These are phyloP conservation scores for Emmonsia crescens DNA, from an alignment of 2,329 filamentous ascomycete genomes.

Conservation along the genomic window DNA sequence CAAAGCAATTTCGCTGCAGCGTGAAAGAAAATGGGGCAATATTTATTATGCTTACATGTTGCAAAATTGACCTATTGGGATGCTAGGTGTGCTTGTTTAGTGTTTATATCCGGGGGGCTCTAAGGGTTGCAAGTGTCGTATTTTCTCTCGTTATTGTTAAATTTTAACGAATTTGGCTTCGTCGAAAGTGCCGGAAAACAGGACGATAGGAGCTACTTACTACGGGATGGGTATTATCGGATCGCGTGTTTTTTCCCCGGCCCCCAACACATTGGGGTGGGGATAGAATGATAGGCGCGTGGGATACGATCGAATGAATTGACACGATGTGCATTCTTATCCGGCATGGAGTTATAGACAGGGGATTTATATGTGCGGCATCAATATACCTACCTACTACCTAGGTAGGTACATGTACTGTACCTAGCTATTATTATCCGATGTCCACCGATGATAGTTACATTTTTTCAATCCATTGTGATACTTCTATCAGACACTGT, in stretches of 20 bases:
- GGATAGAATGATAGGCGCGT: neutral
- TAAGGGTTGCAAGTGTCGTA: neutral
- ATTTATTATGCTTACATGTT: neutral
- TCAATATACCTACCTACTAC: too few relatives aligned
- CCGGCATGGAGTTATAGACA: too few relatives aligned
- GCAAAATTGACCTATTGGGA: neutral
- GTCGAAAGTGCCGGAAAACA: neutral
- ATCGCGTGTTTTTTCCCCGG: neutral
- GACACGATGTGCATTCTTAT: neutral
- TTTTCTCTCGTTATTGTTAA: neutral
- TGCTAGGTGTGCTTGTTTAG: neutral
- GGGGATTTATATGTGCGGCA: too few relatives aligned
- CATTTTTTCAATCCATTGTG: neutral
- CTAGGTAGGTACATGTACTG: too few relatives aligned
- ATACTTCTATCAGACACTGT: neutral
- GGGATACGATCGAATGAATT: neutral
- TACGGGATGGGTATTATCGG: neutral
- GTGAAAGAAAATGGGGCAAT: neutral
- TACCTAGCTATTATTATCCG: too few relatives aligned
- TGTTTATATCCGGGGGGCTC: neutral
- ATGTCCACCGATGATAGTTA: too few relatives aligned
- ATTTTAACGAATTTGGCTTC: neutral
- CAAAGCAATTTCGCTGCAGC: neutral
- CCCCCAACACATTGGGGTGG: neutral
- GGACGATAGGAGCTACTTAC: neutral